Conservation (phyloP, 208 protist species). For the Wallacemonas collosoma region DNA sequence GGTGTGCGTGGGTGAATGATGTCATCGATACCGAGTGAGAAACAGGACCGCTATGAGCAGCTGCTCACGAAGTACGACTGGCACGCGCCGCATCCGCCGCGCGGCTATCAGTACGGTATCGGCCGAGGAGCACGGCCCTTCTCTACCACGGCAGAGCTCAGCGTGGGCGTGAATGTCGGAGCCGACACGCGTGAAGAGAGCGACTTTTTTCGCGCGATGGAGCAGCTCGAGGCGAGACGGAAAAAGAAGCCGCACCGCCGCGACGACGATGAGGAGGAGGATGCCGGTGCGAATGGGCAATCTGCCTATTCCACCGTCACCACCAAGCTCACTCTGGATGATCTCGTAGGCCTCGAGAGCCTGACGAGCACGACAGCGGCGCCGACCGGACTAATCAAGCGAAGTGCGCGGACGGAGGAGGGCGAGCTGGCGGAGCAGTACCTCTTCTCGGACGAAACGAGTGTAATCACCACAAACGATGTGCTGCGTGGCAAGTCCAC, state of each 20-base stretch:
- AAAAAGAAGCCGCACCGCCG: not conserved
- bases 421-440: conserved; percentile 69
- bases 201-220: conserved; percentile 50
- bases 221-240: conserved; percentile 55
- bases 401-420: conserved; percentile 68
- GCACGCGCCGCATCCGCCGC: conserved; percentile 63
- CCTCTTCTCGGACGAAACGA: conserved; percentile 68
- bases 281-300: too few species aligned
- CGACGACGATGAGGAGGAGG: not conserved
- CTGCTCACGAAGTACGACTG: conserved; percentile 78
- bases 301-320: not conserved
- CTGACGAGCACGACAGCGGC: conserved; percentile 10
- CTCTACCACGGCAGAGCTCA: conserved; percentile 76
- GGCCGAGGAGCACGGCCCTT: conserved; percentile 82
- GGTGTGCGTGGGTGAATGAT: not conserved
- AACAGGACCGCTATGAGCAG: conserved; percentile 76
- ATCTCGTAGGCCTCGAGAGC: conserved; percentile 37
- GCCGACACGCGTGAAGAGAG: conserved; percentile 44
- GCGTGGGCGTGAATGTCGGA: conserved; percentile 26
- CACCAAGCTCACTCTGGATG: conserved; percentile 47
- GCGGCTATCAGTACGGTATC: conserved; percentile 73
- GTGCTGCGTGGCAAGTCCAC: conserved; percentile 44
- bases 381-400: conserved; percentile 37
- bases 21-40: conserved; percentile 16
- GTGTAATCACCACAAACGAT: conserved; percentile 69